phyloP scores from a whole-genome alignment of 495 filamentous ascomycete genomes.

The Podospora bellae-mahoneyi region DNA sequence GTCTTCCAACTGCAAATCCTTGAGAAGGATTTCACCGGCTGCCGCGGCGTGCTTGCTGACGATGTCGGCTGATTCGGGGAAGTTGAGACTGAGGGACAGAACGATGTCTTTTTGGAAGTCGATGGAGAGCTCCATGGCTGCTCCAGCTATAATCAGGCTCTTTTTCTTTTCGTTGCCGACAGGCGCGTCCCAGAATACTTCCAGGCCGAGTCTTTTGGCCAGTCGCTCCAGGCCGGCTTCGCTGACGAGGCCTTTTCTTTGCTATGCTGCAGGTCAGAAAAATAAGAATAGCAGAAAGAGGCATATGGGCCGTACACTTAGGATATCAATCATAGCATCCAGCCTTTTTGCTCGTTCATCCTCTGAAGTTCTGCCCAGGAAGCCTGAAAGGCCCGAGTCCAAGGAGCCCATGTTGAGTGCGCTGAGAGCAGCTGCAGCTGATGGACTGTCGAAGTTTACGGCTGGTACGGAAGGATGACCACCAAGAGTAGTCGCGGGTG shows the following conservation, averaged over 20 bases:
- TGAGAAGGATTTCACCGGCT: slow-evolving; percentile 53
- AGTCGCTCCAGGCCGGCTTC: slow-evolving; percentile 78
- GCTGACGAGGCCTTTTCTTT: slow-evolving; percentile 59
- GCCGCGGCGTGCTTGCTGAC: slow-evolving; percentile 48
- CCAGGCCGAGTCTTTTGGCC: slow-evolving; percentile 65
- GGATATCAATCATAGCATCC: slow-evolving; percentile 48
- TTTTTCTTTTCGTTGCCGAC: slow-evolving; percentile 44
- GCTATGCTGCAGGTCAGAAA: slow-evolving; percentile 25
- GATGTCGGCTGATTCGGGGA: slow-evolving; percentile 46
- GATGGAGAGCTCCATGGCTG: slow-evolving; percentile 54
- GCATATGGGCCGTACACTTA: slow-evolving; percentile 25
- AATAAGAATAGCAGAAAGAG: no score
- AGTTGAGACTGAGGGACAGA: slow-evolving; percentile 43
- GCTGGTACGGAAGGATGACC: slow-evolving; percentile 36
- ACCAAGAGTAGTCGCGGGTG: slow-evolving; percentile 42
- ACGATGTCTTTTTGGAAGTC: slow-evolving; percentile 50
- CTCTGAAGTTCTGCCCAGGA: slow-evolving; percentile 46
- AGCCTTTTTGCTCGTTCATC: slow-evolving; percentile 56
- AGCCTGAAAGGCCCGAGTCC: slow-evolving; percentile 43
- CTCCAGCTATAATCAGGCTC: slow-evolving; percentile 69
- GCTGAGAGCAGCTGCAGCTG: slow-evolving; percentile 48
- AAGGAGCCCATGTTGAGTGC: slow-evolving; percentile 39
- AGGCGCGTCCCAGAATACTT: slow-evolving; percentile 65
- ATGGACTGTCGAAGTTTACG: slow-evolving; percentile 54
- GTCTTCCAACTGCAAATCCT: slow-evolving; percentile 47